These are phyloP conservation scores for Pythium phragmitis DNA, from an alignment of 352 stramenopile species.

Conservation along the genomic window DNA sequence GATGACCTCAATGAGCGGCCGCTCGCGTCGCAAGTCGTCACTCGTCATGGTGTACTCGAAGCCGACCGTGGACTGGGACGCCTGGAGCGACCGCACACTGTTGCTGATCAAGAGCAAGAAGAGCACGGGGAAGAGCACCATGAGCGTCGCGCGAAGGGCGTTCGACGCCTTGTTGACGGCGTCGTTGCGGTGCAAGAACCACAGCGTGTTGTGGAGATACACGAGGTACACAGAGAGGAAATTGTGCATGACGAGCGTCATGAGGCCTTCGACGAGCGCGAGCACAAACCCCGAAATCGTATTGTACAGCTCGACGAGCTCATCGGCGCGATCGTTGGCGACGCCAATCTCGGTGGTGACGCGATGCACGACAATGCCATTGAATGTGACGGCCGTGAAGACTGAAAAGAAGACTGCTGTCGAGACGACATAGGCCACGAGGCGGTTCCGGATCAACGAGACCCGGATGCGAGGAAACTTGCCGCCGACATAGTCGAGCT, in stretches of 20 bases:
- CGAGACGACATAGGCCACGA: conserved; percentile 2
- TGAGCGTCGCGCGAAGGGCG: conserved; percentile 12
- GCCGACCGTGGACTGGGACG: conserved; percentile 38
- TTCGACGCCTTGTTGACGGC: background rate
- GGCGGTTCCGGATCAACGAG: background rate
- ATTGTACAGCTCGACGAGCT: conserved; percentile 25
- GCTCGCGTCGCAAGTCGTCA: conserved; percentile 26
- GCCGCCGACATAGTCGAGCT: conserved; percentile 8
- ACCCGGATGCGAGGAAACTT: conserved; percentile 1
- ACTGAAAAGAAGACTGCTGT: conserved; percentile 1
- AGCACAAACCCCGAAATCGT: conserved; percentile 10
- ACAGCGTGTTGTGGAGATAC: conserved; percentile 41
- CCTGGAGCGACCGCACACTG: conserved; percentile 44
- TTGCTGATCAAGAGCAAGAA: conserved; percentile 43
- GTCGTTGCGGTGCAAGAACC: background rate
- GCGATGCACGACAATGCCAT: conserved; percentile 11
- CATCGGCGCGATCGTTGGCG: conserved; percentile 26
- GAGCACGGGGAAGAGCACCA: conserved; percentile 43
- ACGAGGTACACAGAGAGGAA: conserved; percentile 40
- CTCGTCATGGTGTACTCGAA: conserved; percentile 42
- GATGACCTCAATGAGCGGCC: background rate
- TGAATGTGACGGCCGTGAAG: conserved; percentile 1
- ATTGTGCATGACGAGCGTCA: conserved; percentile 32
- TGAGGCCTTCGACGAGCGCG: conserved; percentile 25
- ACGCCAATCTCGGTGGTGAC: conserved; percentile 24